Evolutionary conservation across 441 rosid genomes (phyloP), one percentile per base, ranked within the genome.

Genomic region (Pelargonium australe): DNA sequence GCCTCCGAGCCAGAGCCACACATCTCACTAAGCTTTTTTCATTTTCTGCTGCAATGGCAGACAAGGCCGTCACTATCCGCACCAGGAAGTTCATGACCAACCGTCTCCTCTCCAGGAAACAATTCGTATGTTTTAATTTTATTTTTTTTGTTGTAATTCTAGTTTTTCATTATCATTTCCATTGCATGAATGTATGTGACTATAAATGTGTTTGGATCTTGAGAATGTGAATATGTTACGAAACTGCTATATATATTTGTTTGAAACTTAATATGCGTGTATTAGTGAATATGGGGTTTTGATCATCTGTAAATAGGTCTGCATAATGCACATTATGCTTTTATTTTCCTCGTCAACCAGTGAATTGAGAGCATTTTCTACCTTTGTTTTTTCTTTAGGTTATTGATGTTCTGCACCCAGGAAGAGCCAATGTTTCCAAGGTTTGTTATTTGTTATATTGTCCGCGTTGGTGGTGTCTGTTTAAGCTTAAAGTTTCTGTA

Each of bases 91-190:
- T 51, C 58, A 51, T 51, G 58, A 51, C 58, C 5, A 51, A 51
- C 58, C 58, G 58, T 51, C 58, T 51, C 14, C 58, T 51, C 58
- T 51, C 58, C 17, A 51, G 58, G 58, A 51, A 51, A 16, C 58
- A 51, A 16, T 51, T 51, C 12, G 58, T 51, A 16, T 13, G 58
- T 51, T 51, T 3, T 1, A 2, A 10, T 12, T 47, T 47, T 45
- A 8, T 45, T 12, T 3, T 8, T 51, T 16, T 13, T 51, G n/a
- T 51, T n/a, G 16, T 11, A 49, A 5, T 13, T 49, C 16, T 49
- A 4, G 57, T 3, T 1, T 34, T 34, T 34, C 4, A 34, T 34
- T 37, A 5, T 37, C 41, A 37, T 31, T 31, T 31, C 5, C 37
- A 31, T 31, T 31, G 37, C 37, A 31, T 4, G 41, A 37, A 5